phyloP scores from a whole-genome alignment of 352 stramenopile genomes.

The Plasmopara halstedii region DNA sequence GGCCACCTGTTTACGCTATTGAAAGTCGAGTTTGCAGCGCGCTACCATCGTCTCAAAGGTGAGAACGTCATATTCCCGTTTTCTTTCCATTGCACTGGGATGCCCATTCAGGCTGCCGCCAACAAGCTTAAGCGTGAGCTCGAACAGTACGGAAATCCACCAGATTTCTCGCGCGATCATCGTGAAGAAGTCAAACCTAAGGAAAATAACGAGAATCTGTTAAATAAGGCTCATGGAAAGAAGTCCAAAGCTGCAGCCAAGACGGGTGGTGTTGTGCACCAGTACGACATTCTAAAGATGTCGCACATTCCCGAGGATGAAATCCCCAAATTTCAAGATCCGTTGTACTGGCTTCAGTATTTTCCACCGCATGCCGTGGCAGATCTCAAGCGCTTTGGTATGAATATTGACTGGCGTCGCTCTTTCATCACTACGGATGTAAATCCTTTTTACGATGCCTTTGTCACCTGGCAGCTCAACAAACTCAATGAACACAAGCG shows the following conservation, averaged over 20 bases:
- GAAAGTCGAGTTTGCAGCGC: slow-evolving; percentile 94
- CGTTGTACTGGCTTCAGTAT: slow-evolving; percentile 97
- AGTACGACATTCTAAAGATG: slow-evolving; percentile 99
- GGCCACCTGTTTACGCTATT: slow-evolving; percentile 97
- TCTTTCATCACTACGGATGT: slow-evolving; percentile 99
- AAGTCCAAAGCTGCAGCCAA: slow-evolving; percentile 99
- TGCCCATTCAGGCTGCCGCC: slow-evolving; percentile 99
- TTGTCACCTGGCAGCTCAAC: slow-evolving; percentile 99
- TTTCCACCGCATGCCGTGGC: slow-evolving; percentile 95
- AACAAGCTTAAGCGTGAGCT: slow-evolving; percentile 99
- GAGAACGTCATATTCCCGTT: slow-evolving; percentile 99
- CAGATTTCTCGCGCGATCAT: slow-evolving; percentile 70
- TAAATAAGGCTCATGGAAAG: slow-evolving; percentile 90
- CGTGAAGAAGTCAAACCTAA: slow-evolving; percentile 7
- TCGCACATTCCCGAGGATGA: slow-evolving; percentile 87
- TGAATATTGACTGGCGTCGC: slow-evolving; percentile 96
- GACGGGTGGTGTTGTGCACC: slow-evolving; percentile 93
- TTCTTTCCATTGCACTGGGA: slow-evolving; percentile 99
- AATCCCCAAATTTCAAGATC: slow-evolving; percentile 97
- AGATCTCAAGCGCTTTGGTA: slow-evolving; percentile 97
- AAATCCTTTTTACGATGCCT: slow-evolving; percentile 99
- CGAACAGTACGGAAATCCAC: slow-evolving; percentile 89
- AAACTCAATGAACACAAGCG: slow-evolving; percentile 88
- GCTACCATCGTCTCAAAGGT: slow-evolving; percentile 94
- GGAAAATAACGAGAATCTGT: slow-evolving; percentile 42